Conservation (phyloP, 768 basidiomycete species). For the Rhizopogon vulgaris region DNA sequence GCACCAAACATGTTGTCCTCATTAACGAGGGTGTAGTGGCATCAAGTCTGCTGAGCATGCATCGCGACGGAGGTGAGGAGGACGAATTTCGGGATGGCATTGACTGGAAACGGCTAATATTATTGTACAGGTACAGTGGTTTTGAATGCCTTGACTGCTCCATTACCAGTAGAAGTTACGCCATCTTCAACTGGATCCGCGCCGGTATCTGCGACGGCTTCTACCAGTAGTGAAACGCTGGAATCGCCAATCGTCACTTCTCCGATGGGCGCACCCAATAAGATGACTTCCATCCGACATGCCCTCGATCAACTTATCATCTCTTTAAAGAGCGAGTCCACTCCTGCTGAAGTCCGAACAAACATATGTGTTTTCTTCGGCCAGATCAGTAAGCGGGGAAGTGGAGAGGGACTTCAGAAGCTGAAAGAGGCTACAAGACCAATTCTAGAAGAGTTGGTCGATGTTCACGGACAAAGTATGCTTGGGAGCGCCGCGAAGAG, state of each 20-base stretch:
- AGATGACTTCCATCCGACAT: slow-evolving; percentile 40
- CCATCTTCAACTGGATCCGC: slow-evolving; percentile 25
- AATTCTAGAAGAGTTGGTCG: slow-evolving; percentile 45
- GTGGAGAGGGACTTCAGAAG: slow-evolving; percentile 39
- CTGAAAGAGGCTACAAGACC: slow-evolving; percentile 47
- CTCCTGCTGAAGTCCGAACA: slow-evolving; percentile 69
- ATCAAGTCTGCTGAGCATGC: slow-evolving; percentile 67
- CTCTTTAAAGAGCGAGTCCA: slow-evolving; percentile 45
- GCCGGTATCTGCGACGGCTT: slow-evolving; percentile 32
- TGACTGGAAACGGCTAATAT: neutral
- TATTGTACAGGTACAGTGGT: slow-evolving; percentile 50
- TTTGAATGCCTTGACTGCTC: slow-evolving; percentile 49
- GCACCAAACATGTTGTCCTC: slow-evolving; percentile 75
- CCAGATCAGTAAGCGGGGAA: slow-evolving; percentile 50
- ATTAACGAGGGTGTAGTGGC: slow-evolving; percentile 88
- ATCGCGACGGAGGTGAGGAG: slow-evolving; percentile 56
- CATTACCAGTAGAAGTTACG: slow-evolving; percentile 38
- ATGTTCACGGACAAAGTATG: slow-evolving; percentile 26
- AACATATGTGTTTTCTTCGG: slow-evolving; percentile 72
- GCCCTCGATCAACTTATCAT: slow-evolving; percentile 64
- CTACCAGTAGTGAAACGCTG: slow-evolving; percentile 34
- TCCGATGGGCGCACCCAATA: slow-evolving; percentile 30
- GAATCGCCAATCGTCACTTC: slow-evolving; percentile 44
- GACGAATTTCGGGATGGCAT: neutral
- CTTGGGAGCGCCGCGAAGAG: slow-evolving; percentile 34